A percentile compares a stretch with the other conserved stretches of the same genome.
These are phyloP conservation scores for Aphanomyces cochlioides DNA, from an alignment of 352 stramenopile species.

Conservation along the genomic window DNA sequence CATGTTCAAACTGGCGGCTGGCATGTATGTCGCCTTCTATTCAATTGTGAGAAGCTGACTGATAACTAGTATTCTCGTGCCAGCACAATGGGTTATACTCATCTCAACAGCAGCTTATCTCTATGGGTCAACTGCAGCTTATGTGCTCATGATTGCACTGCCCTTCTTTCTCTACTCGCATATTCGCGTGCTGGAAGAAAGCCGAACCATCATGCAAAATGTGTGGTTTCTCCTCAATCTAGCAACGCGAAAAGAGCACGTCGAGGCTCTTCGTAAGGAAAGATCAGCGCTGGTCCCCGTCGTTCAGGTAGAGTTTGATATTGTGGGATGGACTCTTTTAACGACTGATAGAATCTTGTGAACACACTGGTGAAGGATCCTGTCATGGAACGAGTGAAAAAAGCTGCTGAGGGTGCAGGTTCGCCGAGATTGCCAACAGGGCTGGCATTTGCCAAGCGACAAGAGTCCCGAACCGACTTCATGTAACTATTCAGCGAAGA, in stretches of 20 bases:
- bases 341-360: background rate
- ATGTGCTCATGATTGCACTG: constrained; percentile 49
- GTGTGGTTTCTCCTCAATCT: constrained; percentile 75
- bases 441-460: background rate
- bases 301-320: background rate
- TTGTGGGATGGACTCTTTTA: background rate
- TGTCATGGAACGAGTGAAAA: constrained; percentile 1
- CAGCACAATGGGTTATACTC: constrained; percentile 60
- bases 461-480: constrained; percentile 10
- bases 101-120: constrained; percentile 56
- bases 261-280: constrained; percentile 51
- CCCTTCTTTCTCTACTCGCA: constrained; percentile 71
- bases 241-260: constrained; percentile 53
- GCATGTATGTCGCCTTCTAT: constrained; percentile 39
- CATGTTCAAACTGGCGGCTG: constrained; percentile 79
- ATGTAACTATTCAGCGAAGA: background rate
- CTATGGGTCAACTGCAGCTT: constrained; percentile 54
- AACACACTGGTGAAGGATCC: constrained; percentile 16
- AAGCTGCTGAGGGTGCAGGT: background rate
- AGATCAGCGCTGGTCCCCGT: constrained; percentile 40
- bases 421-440: background rate
- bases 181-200: constrained; percentile 73
- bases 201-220: constrained; percentile 70
- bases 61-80: constrained; percentile 50
- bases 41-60: too few relatives aligned